A percentile compares a stretch with the other conserved stretches of the same genome.
Evolutionary conservation across 371 early-diverging fungal species (phyloP).

Genomic region (Saksenaea vasiformis): DNA sequence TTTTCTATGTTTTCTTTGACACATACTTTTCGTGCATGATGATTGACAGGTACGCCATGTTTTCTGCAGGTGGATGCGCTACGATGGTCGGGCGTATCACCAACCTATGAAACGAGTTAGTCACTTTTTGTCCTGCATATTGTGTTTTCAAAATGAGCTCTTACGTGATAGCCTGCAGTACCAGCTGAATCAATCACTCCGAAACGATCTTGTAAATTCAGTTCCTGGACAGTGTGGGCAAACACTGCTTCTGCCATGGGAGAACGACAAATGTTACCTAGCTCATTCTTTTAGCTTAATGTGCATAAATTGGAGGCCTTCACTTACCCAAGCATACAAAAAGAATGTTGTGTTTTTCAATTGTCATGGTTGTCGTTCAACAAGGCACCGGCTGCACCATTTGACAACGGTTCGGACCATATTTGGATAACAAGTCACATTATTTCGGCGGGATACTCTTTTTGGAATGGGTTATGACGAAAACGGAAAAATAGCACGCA

Average conservation of each 20-base stretch:
- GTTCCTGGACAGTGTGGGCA: conserved; percentile 64
- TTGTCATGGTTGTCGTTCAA: not conserved
- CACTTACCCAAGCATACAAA: conserved; percentile 80
- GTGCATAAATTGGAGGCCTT: no score
- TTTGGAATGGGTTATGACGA: not conserved
- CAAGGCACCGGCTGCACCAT: not conserved
- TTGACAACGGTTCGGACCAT: not conserved
- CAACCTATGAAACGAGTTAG: conserved; percentile 43
- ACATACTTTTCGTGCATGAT: conserved; percentile 63
- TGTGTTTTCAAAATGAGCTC: conserved; percentile 7
- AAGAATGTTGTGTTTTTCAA: conserved; percentile 50
- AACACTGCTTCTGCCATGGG: conserved; percentile 96
- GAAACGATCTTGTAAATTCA: conserved; percentile 60
- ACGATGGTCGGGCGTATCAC: conserved; percentile 75
- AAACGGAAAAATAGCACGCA: not conserved
- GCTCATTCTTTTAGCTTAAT: no score
- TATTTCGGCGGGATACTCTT: not conserved
- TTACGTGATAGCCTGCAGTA: conserved; percentile 81
- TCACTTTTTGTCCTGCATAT: not conserved
- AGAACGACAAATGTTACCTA: conserved; percentile 88
- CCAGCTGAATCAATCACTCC: conserved; percentile 86
- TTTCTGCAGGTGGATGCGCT: conserved; percentile 67
- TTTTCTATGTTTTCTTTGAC: not conserved
- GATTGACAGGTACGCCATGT: conserved; percentile 83
- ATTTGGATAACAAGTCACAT: not conserved